Conservation (phyloP, 2,329 filamentous ascomycete genomes). For the Fusarium domesticum region DNA sequence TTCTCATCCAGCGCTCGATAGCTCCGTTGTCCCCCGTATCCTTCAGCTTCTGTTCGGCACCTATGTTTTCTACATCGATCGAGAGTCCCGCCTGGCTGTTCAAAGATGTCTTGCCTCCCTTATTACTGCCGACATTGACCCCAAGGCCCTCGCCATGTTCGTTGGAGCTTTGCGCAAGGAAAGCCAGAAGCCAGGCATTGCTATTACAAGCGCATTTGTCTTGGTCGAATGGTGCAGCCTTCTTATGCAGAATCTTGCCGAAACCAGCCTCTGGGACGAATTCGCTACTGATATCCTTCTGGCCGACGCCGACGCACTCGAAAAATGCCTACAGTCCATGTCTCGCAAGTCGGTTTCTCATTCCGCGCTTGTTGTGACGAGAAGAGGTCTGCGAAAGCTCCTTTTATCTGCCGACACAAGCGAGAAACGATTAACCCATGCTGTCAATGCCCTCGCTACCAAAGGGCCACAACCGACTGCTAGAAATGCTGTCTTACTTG, state of each 20-base stretch:
- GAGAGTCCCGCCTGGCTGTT: slow-evolving; percentile 76
- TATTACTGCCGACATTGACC: slow-evolving; percentile 54
- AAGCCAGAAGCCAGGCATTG: slow-evolving; percentile 72
- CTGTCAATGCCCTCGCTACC: slow-evolving; percentile 64
- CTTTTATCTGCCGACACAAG: slow-evolving; percentile 57
- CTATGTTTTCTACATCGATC: slow-evolving; percentile 82
- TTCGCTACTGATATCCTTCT: slow-evolving; percentile 64
- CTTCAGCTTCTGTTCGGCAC: slow-evolving; percentile 79
- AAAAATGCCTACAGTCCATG: slow-evolving; percentile 69
- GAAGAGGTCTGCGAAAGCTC: slow-evolving; percentile 74
- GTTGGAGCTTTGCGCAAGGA: slow-evolving; percentile 68
- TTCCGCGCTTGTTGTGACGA: slow-evolving; percentile 73
- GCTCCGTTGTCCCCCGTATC: slow-evolving; percentile 51
- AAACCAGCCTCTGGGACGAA: slow-evolving; percentile 59
- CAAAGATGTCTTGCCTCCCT: slow-evolving; percentile 74
- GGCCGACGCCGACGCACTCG: slow-evolving; percentile 69
- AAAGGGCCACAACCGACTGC: slow-evolving; percentile 63
- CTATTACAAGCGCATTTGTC: slow-evolving; percentile 78
- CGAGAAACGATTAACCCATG: slow-evolving; percentile 58
- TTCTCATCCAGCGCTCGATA: slow-evolving; percentile 42
- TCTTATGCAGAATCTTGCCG: slow-evolving; percentile 68
- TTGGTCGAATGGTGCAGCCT: slow-evolving; percentile 86
- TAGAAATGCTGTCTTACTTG: slow-evolving; percentile 74
- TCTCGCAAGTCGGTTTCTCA: slow-evolving; percentile 63
- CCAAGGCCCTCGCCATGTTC: slow-evolving; percentile 59